Evolutionary conservation across 768 basidiomycete genomes (phyloP), one percentile per base, ranked within the genome.

Genomic region (Rhizopogon vinicolor): DNA sequence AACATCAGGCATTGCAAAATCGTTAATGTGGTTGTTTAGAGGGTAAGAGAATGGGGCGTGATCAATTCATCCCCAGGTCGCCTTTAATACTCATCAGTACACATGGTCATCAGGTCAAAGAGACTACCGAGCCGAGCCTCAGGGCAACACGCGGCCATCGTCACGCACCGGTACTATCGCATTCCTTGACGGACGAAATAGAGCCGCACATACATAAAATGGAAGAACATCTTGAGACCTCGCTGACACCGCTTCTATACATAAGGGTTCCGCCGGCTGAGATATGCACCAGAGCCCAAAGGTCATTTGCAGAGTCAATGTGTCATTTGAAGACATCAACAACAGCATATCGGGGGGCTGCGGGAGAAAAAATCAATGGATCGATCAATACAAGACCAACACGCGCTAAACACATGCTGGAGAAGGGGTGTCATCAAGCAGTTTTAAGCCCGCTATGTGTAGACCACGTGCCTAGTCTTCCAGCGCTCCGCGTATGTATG

Each of bases 1-100:
- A 59, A 91, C 83, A 69, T 82, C 66, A 48, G 70, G 52, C 52
- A 53, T 53, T 51, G 28, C 28, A 51, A 33, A 7, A 12, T 31
- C 28, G 37, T 25, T 35, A 33, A 31, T 35, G 12, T 12, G 10
- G 33, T 35, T 22, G 46, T 14, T 49, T 19, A 13, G 35, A 37
- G 33, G 46, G 33, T 6, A 22, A 25, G 22, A 5, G 14, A 22
- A 49, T 22, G 22, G 14, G 10, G 9, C 33, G 8, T 49, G 35
- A 19, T 14, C 14, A 6, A 37, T 37, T 12, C 46, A 22, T 12
- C 35, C 46, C 48, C 48, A 7, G 19, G 35, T 49, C 33, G 33
- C 19, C 10, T 49, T 49, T 49, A 49, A 49, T 37, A 33, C 48
- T 49, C 19, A 33, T 19, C 35, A 13, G 4, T 49, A 22, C 8